Percentiles rank a stretch among this genome's conserved stretches.
Evolutionary conservation across 2,329 filamentous ascomycete species (phyloP).

Genomic region (Fusarium miscanthi): DNA sequence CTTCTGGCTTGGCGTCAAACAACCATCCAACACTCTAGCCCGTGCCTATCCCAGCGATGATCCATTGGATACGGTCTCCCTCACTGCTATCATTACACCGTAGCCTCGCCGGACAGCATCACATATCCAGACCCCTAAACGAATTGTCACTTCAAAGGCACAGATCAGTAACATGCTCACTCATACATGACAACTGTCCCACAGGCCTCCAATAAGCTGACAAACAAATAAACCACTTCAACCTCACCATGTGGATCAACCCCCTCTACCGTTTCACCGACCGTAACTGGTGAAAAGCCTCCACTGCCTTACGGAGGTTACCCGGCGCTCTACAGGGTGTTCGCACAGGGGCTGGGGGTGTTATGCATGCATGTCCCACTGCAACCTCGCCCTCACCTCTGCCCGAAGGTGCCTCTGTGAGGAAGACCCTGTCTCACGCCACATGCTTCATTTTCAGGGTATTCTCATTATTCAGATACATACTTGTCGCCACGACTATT

Average conservation of each 20-base stretch:
- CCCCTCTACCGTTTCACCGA: conserved; percentile 29
- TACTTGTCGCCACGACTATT: background rate
- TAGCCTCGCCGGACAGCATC: background rate
- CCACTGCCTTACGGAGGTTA: conserved; percentile 26
- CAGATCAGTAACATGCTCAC: background rate
- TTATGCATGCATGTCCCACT: conserved; percentile 5
- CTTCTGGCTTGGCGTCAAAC: conserved; percentile 17
- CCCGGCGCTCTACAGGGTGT: conserved; percentile 21
- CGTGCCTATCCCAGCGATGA: background rate
- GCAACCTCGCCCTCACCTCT: background rate
- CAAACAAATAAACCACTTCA: background rate
- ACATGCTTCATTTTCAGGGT: background rate
- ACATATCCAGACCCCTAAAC: background rate
- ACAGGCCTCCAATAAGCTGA: conserved; percentile 1
- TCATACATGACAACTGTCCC: conserved; percentile 7
- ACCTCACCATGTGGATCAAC: background rate
- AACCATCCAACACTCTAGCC: background rate
- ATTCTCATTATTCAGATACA: background rate
- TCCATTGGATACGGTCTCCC: conserved; percentile 4
- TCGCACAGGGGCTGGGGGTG: conserved; percentile 4
- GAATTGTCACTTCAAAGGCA: background rate
- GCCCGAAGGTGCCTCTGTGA: background rate
- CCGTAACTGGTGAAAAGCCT: conserved; percentile 14
- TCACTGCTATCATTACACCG: background rate
- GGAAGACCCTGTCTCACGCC: conserved; percentile 1